Conservation (phyloP, 768 basidiomycete genomes). For the Hypholoma sublateritium region DNA sequence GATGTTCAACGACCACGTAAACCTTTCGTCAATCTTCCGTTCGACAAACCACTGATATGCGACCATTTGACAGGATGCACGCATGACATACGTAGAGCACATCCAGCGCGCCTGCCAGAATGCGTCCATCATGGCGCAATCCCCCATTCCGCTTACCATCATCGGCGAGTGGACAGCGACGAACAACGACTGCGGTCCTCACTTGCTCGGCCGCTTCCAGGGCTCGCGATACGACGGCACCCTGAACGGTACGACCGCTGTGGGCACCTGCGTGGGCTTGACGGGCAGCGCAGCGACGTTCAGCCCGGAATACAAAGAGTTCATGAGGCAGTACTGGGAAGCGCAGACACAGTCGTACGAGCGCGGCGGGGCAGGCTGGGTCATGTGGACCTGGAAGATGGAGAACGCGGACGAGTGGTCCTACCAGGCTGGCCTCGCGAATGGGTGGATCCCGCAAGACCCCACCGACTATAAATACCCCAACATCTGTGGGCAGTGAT, state of each 20-base stretch:
- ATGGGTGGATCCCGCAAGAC: conserved; percentile 81
- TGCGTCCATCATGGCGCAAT: conserved; percentile 42
- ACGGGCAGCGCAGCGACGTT: conserved; percentile 74
- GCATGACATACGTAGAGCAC: conserved; percentile 47
- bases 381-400: conserved; percentile 86
- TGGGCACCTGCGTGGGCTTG: conserved; percentile 72
- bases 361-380: conserved; percentile 60
- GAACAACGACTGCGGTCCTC: conserved; percentile 71
- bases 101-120: conserved; percentile 55
- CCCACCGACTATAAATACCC: conserved; percentile 52
- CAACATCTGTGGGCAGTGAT: conserved; percentile 8
- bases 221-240: conserved; percentile 70
- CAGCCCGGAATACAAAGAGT: conserved; percentile 73
- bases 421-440: conserved; percentile 76
- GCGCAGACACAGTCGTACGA: conserved; percentile 78
- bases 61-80: conserved; percentile 25
- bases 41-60: neutral
- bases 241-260: conserved; percentile 54
- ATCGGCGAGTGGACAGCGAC: conserved; percentile 89
- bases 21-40: conserved; percentile 13
- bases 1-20: conserved; percentile 59
- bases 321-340: conserved; percentile 80
- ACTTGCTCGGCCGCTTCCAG: conserved; percentile 77
- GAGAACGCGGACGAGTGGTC: conserved; percentile 88
- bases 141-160: conserved; percentile 66